Base-by-base conservation (phyloP, 345 rosid genomes). In the Salix koriyanagi region DNA sequence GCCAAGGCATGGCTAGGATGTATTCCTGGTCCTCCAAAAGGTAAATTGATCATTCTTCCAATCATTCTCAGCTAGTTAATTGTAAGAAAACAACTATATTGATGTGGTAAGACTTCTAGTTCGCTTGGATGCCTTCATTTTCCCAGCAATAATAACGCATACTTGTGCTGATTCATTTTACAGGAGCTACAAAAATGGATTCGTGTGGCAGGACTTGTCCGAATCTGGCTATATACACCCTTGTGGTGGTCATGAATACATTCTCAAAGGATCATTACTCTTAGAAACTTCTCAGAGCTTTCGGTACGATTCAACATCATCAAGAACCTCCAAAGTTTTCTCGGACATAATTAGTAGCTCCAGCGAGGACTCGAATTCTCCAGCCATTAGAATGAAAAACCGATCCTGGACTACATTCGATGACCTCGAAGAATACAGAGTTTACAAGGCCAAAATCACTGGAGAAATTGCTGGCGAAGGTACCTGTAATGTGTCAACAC, bases 331-430 rank as follows among this genome's bases (percentile, higher is more conserved):
- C 34, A 84, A 75, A 77, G 61, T 4, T 39, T 71, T 84, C 75
- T 73, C 79, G 0, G 89, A 82, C 14, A 81, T 65, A 16, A 70
- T 42, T 71, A 76, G 77, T 44, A 77, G 83, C 25, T 67, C 68
- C 4, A 58, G 75, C n/a, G 81, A 81, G 34, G 84, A 79, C 34
- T 78, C 81, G 25, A 77, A 77, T 71, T 79, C 56, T 71, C 79
- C 74, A 1, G 39, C 64, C 52, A 7, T 46, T 56, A 75, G 69
- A 50, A 61, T 79, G 42, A 76, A 54, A 69, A 79, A 56, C 34
- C 77, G 69, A 56, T 78, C 79, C 6, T 52, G 75, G 81, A 61
- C 83, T 42, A 25, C 80, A 48, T 46, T 66, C 42, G 74, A 76
- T 32, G 76, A 80, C 36, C 65, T 60, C 41, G 69, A 70, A 8